Base-by-base conservation (phyloP, 192 early-diverging fungal species). In the Podila verticillata region DNA sequence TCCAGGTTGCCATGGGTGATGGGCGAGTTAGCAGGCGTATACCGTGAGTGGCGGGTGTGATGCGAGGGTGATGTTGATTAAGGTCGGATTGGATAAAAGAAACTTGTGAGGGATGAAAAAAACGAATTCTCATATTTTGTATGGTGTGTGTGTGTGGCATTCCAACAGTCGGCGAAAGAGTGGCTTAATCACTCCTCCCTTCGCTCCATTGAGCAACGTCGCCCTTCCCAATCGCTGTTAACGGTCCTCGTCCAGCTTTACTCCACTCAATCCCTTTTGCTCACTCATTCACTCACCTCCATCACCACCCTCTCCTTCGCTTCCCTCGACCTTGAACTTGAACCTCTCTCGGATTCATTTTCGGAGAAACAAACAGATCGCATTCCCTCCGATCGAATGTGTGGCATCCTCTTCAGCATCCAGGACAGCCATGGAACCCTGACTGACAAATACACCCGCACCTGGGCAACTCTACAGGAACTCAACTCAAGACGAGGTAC, bases 341-440 rank as follows among this genome's bases (percentile, higher is more conserved):
- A 29, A 65, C 8, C 26, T 48, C 29, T 29, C 13, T 44, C 15
- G 39, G 39, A 54, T 54, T 54, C 51, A 54, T 54, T 54, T n/a
- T 54, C 51, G 24, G 22, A 36, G 32, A 63, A 32, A 28, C 4
- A 61, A 8, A 8, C 34, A 10, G 20, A 61, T 29, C 17, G 20
- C 15, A 7, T 2, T 5, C 34, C 39, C 39, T 44, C 57, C 36
- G 54, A 17, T 54, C 51, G 51, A 54, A 89, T 90, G 88, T 90
- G 88, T 57, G 88, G 88, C 62, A 88, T 90, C 66, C 68, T 87
- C n/a, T 87, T 90, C 63, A 64, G 75, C 47, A 74, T 90, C 22
- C 63, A 51, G 13, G 20, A 57, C 28, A 32, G 62, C 12, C 47
- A 57, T 51, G 64, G 54, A 20, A 36, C 48, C 17, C 49, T 26